A percentile compares a stretch with the other conserved stretches of the same genome.
Evolutionary conservation across 2,329 filamentous ascomycete species (phyloP).

Genomic region (Zymoseptoria brevis): DNA sequence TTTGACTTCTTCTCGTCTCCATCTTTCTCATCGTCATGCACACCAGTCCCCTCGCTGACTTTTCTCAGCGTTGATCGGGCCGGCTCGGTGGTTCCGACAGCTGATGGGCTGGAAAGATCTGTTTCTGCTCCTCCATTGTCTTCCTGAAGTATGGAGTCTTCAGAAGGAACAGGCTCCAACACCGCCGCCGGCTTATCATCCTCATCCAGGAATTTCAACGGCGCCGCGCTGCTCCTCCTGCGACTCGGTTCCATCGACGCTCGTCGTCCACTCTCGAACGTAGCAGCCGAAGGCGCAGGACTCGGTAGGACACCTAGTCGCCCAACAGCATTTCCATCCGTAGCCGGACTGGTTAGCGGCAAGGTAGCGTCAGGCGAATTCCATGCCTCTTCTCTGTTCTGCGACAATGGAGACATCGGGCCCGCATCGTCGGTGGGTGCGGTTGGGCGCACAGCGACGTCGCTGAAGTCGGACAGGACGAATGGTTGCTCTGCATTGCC

Average conservation of each 20-base stretch:
- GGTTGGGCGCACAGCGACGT: constrained; percentile 8
- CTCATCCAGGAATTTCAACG: constrained; percentile 1
- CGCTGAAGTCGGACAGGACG: constrained; percentile 9
- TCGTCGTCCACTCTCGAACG: constrained; percentile 11
- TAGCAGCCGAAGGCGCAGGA: constrained; percentile 18
- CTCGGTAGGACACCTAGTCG: constrained; percentile 25
- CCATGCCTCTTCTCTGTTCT: constrained; percentile 21
- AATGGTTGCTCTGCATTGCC: not conserved
- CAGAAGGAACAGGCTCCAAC: constrained; percentile 3
- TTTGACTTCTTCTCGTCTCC: not conserved
- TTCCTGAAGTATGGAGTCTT: not conserved
- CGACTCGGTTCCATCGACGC: constrained; percentile 3
- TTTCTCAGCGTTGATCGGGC: not conserved
- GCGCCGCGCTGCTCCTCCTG: constrained; percentile 7
- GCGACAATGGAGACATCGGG: constrained; percentile 4
- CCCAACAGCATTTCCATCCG: not conserved
- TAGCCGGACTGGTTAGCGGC: constrained; percentile 9
- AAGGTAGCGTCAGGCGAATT: constrained; percentile 18
- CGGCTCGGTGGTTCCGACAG: not conserved
- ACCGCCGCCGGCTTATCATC: constrained; percentile 1
- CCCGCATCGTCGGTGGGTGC: not conserved
- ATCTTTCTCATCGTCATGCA: not conserved
- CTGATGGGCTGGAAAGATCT: not conserved
- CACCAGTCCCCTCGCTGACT: not conserved
- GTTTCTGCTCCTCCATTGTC: not conserved